phyloP scores from a whole-genome alignment of 495 filamentous ascomycete genomes.

The Neurospora sp. region DNA sequence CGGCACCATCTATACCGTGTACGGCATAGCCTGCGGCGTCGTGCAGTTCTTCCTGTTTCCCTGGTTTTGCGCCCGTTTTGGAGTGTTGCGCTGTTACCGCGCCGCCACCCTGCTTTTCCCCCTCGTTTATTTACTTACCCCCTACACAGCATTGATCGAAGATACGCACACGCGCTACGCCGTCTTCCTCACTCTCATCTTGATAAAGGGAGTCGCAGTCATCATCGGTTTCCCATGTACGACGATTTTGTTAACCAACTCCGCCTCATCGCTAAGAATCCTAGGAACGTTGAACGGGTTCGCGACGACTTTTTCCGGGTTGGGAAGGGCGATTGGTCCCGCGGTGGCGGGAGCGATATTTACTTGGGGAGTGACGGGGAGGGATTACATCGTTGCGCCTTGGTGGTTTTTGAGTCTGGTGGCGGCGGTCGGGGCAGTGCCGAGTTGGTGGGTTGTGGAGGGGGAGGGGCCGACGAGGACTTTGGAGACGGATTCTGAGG shows the following conservation, averaged over 20 bases:
- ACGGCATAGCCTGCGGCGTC: constrained; percentile 60
- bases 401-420: constrained; percentile 66
- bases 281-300: constrained; percentile 88
- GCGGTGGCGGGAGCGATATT: constrained; percentile 56
- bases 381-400: constrained; percentile 61
- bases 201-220: constrained; percentile 57
- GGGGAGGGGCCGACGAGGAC: constrained; percentile 56
- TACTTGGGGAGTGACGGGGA: constrained; percentile 53
- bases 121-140: constrained; percentile 60
- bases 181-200: constrained; percentile 45
- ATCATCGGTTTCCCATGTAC: constrained; percentile 82
- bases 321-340: constrained; percentile 72
- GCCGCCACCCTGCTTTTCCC: constrained; percentile 51
- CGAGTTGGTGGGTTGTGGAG: constrained; percentile 63
- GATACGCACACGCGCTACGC: constrained; percentile 28
- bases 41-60: constrained; percentile 79
- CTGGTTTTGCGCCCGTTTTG: constrained; percentile 52
- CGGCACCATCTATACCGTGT: constrained; percentile 66
- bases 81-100: constrained; percentile 61
- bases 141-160: constrained; percentile 58
- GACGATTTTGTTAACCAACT: constrained; percentile 87
- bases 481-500: constrained; percentile 12
- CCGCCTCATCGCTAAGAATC: constrained; percentile 59
- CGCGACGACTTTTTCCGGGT: constrained; percentile 64
- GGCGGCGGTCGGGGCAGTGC: constrained; percentile 51